Percentiles rank a stretch among this genome's conserved stretches.
Evolutionary conservation across 2,329 filamentous ascomycete species (phyloP).

Genomic region (Geosmithia flava): DNA sequence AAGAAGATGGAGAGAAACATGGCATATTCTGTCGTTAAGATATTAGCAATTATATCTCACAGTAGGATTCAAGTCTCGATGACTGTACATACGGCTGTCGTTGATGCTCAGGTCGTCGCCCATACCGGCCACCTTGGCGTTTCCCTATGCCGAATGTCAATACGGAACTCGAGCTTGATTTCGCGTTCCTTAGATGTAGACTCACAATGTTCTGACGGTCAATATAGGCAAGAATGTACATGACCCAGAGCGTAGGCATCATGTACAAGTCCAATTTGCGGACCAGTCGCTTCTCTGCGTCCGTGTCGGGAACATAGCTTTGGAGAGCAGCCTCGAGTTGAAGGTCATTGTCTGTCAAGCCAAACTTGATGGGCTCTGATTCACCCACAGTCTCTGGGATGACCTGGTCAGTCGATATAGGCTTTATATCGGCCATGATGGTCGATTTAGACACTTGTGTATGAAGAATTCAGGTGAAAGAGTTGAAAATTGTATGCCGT

Average conservation of each 20-base stretch:
- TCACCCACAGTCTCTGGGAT: neutral
- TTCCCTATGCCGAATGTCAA: conserved; percentile 17
- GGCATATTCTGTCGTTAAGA: conserved; percentile 25
- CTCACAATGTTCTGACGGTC: conserved; percentile 16
- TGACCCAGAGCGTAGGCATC: conserved; percentile 30
- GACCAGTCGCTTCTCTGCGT: conserved; percentile 22
- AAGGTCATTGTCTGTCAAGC: neutral
- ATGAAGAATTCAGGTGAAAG: too few relatives aligned
- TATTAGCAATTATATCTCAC: neutral
- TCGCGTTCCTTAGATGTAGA: neutral
- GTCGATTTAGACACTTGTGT: too few relatives aligned
- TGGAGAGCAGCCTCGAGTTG: neutral
- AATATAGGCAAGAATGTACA: conserved; percentile 15
- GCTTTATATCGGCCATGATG: neutral
- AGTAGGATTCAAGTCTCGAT: too few relatives aligned
- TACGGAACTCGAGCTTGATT: neutral
- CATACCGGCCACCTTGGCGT: conserved; percentile 39
- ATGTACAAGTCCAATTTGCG: conserved; percentile 32
- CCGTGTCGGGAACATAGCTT: conserved; percentile 11
- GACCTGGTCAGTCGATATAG: neutral
- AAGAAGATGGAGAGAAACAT: conserved; percentile 41
- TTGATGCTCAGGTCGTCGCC: conserved; percentile 27
- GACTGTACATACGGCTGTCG: conserved; percentile 15
- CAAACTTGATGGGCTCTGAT: neutral
- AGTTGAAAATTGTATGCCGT: too few relatives aligned